Percentiles rank a stretch among this genome's conserved stretches.
These are phyloP conservation scores for Striga hermonthica DNA, from an alignment of 305 asterid genomes.

Conservation along the genomic window DNA sequence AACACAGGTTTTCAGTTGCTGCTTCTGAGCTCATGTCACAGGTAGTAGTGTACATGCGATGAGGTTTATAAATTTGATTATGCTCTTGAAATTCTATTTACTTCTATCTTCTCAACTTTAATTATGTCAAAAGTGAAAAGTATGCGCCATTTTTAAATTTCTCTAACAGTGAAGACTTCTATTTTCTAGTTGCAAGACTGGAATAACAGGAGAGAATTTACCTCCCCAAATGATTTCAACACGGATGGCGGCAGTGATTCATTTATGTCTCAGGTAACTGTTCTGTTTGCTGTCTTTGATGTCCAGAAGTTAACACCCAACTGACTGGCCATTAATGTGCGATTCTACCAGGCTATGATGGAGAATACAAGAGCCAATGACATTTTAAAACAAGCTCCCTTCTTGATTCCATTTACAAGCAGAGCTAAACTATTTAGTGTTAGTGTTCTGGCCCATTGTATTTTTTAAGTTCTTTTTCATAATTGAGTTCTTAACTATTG, in stretches of 20 bases:
- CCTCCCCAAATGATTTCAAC: slow-evolving; percentile 79
- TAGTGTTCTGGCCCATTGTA: slow-evolving; percentile 39
- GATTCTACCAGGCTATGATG: slow-evolving; percentile 63
- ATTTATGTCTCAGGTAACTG: slow-evolving; percentile 76
- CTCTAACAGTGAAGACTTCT: slow-evolving; percentile 40
- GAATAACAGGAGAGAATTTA: slow-evolving; percentile 91
- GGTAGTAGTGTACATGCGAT: slow-evolving; percentile 56
- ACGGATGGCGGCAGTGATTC: slow-evolving; percentile 90
- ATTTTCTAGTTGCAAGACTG: slow-evolving; percentile 81
- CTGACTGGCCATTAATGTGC: slow-evolving; percentile 25
- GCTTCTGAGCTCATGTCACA: slow-evolving; percentile 96
- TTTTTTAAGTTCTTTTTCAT: not conserved
- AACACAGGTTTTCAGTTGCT: slow-evolving; percentile 74
- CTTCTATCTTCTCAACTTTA: slow-evolving; percentile 24
- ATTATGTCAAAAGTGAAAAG: too few relatives aligned
- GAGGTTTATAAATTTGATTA: slow-evolving; percentile 21
- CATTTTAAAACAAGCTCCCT: slow-evolving; percentile 87
- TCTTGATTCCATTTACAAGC: slow-evolving; percentile 93
- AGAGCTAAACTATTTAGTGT: slow-evolving; percentile 90
- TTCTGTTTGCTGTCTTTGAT: slow-evolving; percentile 27
- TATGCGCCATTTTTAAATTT: not conserved
- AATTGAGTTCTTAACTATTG: slow-evolving; percentile 24
- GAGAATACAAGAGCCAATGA: slow-evolving; percentile 84
- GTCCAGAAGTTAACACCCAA: slow-evolving; percentile 15
- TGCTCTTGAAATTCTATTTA: slow-evolving; percentile 19